Evolutionary conservation across 768 basidiomycete species (phyloP).

Genomic region (Termitomyces sp.): DNA sequence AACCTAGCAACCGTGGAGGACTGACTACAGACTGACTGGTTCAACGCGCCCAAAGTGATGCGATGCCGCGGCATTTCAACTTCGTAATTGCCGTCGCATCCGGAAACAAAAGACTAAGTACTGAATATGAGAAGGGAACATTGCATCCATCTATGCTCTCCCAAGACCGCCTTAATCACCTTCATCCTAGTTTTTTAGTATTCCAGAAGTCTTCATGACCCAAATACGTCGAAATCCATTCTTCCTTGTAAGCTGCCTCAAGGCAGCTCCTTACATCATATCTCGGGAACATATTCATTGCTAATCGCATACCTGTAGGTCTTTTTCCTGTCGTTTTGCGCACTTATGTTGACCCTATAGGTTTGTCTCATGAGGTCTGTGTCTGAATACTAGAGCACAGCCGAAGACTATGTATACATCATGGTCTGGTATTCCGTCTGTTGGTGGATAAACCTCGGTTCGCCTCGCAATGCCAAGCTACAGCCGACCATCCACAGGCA

Average conservation of each 20-base stretch:
- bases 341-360: not conserved
- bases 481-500: not conserved
- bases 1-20: too few relatives aligned
- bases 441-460: constrained; percentile 16
- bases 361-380: not conserved
- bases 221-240: not conserved
- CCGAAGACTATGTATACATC: not conserved
- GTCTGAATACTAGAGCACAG: not conserved
- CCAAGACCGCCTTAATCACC: not conserved
- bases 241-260: not conserved
- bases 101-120: not conserved
- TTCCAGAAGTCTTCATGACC: not conserved
- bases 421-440: not conserved
- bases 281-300: not conserved
- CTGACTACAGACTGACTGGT: too few relatives aligned
- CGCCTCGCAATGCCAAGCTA: not conserved
- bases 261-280: not conserved
- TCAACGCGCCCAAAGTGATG: too few relatives aligned
- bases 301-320: not conserved
- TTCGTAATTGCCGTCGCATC: not conserved
- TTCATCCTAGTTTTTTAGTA: too few relatives aligned
- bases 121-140: not conserved
- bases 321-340: not conserved
- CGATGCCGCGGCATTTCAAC: not conserved
- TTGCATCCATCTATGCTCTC: not conserved